Evolutionary conservation across 2,329 filamentous ascomycete species (phyloP).

Genomic region (Phaeosphaeria sp.): DNA sequence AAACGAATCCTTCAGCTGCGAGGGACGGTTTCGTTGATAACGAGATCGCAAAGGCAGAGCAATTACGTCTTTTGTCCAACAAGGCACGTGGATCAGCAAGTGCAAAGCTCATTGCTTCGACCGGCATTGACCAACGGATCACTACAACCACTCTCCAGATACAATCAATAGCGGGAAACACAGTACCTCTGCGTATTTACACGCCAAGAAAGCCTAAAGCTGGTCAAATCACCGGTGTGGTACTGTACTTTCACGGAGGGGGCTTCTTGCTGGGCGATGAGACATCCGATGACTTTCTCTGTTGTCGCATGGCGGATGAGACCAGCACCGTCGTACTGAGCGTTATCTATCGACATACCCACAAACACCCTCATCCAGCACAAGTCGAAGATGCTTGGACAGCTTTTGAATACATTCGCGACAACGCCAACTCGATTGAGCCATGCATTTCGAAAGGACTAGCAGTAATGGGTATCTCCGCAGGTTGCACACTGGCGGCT

Average conservation of each 20-base stretch:
- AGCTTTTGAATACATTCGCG: conserved; percentile 2
- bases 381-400: conserved; percentile 4
- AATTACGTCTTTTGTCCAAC: too few species aligned
- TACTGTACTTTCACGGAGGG: neutral
- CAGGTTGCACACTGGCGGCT: neutral
- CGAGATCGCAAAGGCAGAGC: too few species aligned
- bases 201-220: too few species aligned
- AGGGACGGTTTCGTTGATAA: too few species aligned
- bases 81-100: too few species aligned
- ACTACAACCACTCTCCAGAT: too few species aligned
- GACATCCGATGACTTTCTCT: conserved; percentile 2
- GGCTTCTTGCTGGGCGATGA: neutral
- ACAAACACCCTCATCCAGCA: conserved; percentile 1
- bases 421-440: neutral
- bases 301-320: neutral
- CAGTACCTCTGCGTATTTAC: too few species aligned
- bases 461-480: neutral
- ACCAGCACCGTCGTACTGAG: neutral
- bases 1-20: too few species aligned
- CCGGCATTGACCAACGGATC: too few species aligned
- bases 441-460: neutral
- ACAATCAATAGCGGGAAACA: too few species aligned
- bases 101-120: too few species aligned
- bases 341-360: conserved; percentile 4
- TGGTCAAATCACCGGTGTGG: too few species aligned